Conservation (phyloP, 2,329 filamentous ascomycete species). For the Fusarium sp. region DNA sequence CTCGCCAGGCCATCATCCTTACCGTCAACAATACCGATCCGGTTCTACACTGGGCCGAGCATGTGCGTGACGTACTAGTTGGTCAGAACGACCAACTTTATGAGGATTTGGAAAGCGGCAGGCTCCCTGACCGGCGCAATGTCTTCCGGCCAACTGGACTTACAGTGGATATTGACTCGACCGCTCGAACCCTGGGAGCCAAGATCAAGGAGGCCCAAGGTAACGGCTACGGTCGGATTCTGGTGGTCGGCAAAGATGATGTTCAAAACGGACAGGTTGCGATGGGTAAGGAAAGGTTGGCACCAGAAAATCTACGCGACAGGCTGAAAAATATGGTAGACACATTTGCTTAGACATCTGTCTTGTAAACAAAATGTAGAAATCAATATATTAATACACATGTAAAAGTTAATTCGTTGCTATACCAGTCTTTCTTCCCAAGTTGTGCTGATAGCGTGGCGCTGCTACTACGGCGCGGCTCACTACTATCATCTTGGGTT, state of each 20-base stretch:
- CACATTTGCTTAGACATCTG: slow-evolving; percentile 59
- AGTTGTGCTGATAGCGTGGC: slow-evolving; percentile 16
- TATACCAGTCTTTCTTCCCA: slow-evolving; percentile 6
- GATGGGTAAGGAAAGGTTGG: slow-evolving; percentile 57
- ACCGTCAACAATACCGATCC: slow-evolving; percentile 74
- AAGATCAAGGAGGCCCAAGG: slow-evolving; percentile 80
- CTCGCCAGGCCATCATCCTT: slow-evolving; percentile 79
- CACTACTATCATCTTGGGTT: slow-evolving; percentile 6
- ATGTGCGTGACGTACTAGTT: slow-evolving; percentile 63
- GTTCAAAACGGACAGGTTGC: slow-evolving; percentile 68
- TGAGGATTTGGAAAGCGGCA: slow-evolving; percentile 51
- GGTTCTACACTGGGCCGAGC: slow-evolving; percentile 63
- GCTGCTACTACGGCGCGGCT: slow-evolving; percentile 15
- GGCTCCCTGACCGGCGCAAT: slow-evolving; percentile 53
- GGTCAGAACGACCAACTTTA: slow-evolving; percentile 56
- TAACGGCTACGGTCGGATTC: slow-evolving; percentile 79
- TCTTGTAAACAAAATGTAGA: slow-evolving; percentile 9
- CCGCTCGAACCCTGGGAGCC: slow-evolving; percentile 70
- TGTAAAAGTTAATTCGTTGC: slow-evolving; percentile 18
- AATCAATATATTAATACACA: slow-evolving; percentile 16
- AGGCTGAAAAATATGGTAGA: slow-evolving; percentile 61
- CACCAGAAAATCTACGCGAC: slow-evolving; percentile 59
- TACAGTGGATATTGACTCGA: slow-evolving; percentile 77
- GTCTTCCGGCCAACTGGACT: slow-evolving; percentile 70
- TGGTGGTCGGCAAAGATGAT: slow-evolving; percentile 78